Conservation (phyloP, 2,329 filamentous ascomycete species). For the Onygenales sp. region DNA sequence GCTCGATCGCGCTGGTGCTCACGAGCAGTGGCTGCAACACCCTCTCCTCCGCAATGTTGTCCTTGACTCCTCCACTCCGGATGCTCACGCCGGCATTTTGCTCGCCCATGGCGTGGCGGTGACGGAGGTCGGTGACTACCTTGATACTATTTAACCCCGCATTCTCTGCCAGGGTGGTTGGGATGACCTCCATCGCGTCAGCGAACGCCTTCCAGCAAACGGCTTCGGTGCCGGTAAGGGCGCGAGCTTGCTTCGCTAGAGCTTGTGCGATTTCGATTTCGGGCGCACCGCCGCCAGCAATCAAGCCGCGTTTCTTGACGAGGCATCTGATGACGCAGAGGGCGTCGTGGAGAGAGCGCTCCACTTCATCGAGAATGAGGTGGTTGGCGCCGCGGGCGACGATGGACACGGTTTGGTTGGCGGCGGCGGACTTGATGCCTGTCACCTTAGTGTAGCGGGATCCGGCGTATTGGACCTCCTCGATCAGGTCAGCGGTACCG, state of each 20-base stretch:
- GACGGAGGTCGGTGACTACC: constrained; percentile 90
- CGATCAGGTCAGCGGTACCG: constrained; percentile 82
- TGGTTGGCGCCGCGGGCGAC: constrained; percentile 90
- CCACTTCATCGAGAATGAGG: constrained; percentile 91
- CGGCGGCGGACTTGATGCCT: constrained; percentile 67
- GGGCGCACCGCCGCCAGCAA: constrained; percentile 89
- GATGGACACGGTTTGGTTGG: constrained; percentile 77
- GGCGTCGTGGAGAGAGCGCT: constrained; percentile 92
- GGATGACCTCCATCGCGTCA: constrained; percentile 93
- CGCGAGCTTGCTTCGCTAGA: constrained; percentile 71
- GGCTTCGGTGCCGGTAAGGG: constrained; percentile 80
- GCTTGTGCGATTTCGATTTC: constrained; percentile 93
- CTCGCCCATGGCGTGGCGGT: constrained; percentile 90
- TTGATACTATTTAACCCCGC: constrained; percentile 97
- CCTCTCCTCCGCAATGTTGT: constrained; percentile 93
- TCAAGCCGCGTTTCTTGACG: constrained; percentile 99
- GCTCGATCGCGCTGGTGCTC: constrained; percentile 92
- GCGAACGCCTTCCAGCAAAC: constrained; percentile 99
- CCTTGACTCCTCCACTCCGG: constrained; percentile 93
- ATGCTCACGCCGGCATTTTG: constrained; percentile 96
- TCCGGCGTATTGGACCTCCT: constrained; percentile 80
- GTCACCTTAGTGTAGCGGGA: constrained; percentile 92
- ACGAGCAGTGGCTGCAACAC: constrained; percentile 93
- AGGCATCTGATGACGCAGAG: constrained; percentile 95
- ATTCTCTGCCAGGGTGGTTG: constrained; percentile 93